Percentiles rank a stretch among this genome's conserved stretches.
These are phyloP conservation scores for Phytophthora pistaciae DNA, from an alignment of 352 stramenopile genomes.

Conservation along the genomic window DNA sequence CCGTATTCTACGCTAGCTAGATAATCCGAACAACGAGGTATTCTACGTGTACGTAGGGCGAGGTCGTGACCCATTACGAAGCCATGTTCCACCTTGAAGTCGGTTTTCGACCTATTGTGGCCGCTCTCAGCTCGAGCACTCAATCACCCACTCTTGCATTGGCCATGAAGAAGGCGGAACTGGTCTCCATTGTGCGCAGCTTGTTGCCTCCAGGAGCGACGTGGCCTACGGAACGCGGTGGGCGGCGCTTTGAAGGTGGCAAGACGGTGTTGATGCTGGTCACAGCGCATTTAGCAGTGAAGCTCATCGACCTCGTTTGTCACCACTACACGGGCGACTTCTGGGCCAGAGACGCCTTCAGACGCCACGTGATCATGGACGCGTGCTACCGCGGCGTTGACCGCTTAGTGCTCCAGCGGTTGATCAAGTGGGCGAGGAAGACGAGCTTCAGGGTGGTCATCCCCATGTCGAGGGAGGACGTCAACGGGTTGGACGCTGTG, in stretches of 20 bases:
- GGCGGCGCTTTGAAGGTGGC: slow-evolving; percentile 4
- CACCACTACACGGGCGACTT: slow-evolving; percentile 11
- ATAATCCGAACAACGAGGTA: no score
- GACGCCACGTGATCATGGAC: slow-evolving; percentile 32
- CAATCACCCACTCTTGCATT: neutral
- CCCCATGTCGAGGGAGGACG: slow-evolving; percentile 18
- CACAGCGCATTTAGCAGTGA: slow-evolving; percentile 11
- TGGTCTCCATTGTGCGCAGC: slow-evolving; percentile 6
- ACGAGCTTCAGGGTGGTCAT: slow-evolving; percentile 12
- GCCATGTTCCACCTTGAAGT: slow-evolving; percentile 1
- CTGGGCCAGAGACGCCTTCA: slow-evolving; percentile 15
- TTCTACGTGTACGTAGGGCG: no score
- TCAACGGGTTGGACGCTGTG: slow-evolving; percentile 12
- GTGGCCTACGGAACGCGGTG: slow-evolving; percentile 3
- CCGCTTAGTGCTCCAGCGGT: slow-evolving; percentile 8
- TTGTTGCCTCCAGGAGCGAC: slow-evolving; percentile 8
- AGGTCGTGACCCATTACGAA: no score
- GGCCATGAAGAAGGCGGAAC: slow-evolving; percentile 7
- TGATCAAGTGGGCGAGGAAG: slow-evolving; percentile 26
- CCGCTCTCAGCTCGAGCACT: neutral
- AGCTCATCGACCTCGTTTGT: slow-evolving; percentile 30
- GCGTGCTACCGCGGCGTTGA: slow-evolving; percentile 19
- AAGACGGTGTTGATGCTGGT: slow-evolving; percentile 28
- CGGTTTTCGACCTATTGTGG: neutral
- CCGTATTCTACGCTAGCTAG: no score